Conservation (phyloP, 2,329 filamentous ascomycete genomes). For the Cryphonectria carpinicola region DNA sequence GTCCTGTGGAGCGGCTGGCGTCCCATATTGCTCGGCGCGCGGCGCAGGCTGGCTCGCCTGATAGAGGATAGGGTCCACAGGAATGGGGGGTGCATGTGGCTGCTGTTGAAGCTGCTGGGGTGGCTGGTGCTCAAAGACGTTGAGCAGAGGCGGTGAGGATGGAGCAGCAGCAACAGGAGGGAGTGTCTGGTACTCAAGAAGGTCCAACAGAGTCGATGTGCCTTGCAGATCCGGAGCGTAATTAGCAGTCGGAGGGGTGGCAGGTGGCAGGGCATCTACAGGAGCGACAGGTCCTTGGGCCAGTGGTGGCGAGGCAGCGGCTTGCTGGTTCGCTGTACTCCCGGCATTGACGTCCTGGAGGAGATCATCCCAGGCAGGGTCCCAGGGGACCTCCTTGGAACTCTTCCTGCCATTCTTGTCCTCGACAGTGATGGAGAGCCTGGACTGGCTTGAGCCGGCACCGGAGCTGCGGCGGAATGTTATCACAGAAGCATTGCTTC, state of each 20-base stretch:
- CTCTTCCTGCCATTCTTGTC: conserved; percentile 1
- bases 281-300: neutral
- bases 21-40: neutral
- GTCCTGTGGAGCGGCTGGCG: neutral
- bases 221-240: neutral
- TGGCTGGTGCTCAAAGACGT: neutral
- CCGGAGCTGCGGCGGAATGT: conserved; percentile 1
- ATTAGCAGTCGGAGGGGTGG: neutral
- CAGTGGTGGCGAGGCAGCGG: neutral
- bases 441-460: neutral
- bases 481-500: neutral
- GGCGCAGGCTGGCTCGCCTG: neutral
- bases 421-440: neutral
- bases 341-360: neutral
- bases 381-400: neutral
- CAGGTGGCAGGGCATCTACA: neutral
- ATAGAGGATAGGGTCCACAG: neutral
- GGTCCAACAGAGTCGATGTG: neutral
- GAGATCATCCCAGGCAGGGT: neutral
- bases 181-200: neutral
- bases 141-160: neutral
- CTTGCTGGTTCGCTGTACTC: neutral
- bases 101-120: neutral
- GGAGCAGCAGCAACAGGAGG: neutral
- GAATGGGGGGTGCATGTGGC: neutral